These are phyloP conservation scores for Kodamaea alishanica DNA, from an alignment of 1,139 yeast genomes.

Conservation along the genomic window DNA sequence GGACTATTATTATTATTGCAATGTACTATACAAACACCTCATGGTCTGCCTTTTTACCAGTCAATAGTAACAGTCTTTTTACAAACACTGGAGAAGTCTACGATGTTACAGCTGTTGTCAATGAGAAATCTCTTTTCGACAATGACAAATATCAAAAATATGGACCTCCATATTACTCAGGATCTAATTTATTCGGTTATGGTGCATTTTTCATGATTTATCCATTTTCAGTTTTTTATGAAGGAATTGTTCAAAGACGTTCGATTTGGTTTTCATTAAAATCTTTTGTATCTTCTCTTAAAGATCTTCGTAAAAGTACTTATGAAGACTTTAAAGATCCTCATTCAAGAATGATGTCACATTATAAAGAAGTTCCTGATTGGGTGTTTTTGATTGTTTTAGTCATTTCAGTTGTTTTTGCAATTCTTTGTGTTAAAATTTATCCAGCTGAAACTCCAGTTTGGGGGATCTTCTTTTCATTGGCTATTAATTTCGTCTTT, in stretches of 20 bases:
- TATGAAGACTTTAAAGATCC: slow-evolving; percentile 18
- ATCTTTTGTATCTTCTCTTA: slow-evolving; percentile 5
- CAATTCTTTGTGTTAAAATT: slow-evolving; percentile 16
- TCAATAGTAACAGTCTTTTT: slow-evolving; percentile 14
- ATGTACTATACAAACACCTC: slow-evolving; percentile 15
- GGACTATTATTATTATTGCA: slow-evolving; percentile 13
- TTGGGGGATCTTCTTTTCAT: slow-evolving; percentile 21
- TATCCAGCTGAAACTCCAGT: slow-evolving; percentile 22
- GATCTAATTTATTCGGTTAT: slow-evolving; percentile 22
- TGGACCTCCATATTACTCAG: slow-evolving; percentile 43
- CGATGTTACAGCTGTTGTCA: slow-evolving; percentile 12
- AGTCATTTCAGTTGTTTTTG: slow-evolving; percentile 13
- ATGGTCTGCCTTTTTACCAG: slow-evolving; percentile 18
- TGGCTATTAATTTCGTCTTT: slow-evolving; percentile 20
- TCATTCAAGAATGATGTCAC: slow-evolving; percentile 13
- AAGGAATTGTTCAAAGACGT: slow-evolving; percentile 8
- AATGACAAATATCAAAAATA: slow-evolving; percentile 16
- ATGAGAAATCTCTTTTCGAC: slow-evolving; percentile 12
- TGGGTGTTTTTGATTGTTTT: slow-evolving; percentile 14
- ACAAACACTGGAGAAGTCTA: slow-evolving; percentile 16
- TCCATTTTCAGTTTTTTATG: slow-evolving; percentile 16
- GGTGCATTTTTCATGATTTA: slow-evolving; percentile 17
- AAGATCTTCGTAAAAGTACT: slow-evolving; percentile 8
- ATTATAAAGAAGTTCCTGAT: slow-evolving; percentile 19
- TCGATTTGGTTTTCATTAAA: slow-evolving; percentile 10